A percentile compares a stretch with the other conserved stretches of the same genome.
These are phyloP conservation scores for Acer campestre DNA, from an alignment of 345 rosid species.

Conservation along the genomic window DNA sequence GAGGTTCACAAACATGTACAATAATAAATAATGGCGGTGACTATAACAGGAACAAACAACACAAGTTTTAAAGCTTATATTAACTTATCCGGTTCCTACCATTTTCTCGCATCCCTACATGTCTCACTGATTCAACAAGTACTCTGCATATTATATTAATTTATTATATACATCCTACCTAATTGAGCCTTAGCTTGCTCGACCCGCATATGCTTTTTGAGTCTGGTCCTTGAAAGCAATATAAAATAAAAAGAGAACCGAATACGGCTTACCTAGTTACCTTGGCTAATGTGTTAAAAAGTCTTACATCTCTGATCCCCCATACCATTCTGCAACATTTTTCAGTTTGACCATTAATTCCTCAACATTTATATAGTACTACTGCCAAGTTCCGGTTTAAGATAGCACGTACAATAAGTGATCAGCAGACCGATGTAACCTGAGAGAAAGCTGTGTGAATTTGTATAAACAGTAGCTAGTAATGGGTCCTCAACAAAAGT, in stretches of 20 bases:
- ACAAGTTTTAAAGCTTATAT: neutral
- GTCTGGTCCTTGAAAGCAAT: neutral
- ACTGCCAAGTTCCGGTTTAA: neutral
- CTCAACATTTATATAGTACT: neutral
- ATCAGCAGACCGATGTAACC: neutral
- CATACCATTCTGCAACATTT: neutral
- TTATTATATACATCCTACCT: neutral
- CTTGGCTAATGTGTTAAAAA: conserved; percentile 4
- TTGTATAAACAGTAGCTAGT: too few relatives aligned
- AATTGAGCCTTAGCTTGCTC: neutral
- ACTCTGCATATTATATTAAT: conserved; percentile 7
- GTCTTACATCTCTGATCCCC: neutral
- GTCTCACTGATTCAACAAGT: neutral
- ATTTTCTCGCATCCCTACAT: neutral
- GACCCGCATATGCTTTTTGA: neutral
- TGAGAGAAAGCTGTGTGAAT: neutral
- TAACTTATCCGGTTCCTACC: neutral
- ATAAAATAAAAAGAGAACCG: neutral
- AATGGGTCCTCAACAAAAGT: neutral
- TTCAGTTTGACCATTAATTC: neutral
- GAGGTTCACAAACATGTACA: too few relatives aligned
- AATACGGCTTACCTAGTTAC: neutral
- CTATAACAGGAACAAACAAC: too few relatives aligned
- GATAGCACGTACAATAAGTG: neutral
- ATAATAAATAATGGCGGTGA: too few relatives aligned